Base-by-base conservation (phyloP, 208 protist genomes). In the Leishmania amazonensis region DNA sequence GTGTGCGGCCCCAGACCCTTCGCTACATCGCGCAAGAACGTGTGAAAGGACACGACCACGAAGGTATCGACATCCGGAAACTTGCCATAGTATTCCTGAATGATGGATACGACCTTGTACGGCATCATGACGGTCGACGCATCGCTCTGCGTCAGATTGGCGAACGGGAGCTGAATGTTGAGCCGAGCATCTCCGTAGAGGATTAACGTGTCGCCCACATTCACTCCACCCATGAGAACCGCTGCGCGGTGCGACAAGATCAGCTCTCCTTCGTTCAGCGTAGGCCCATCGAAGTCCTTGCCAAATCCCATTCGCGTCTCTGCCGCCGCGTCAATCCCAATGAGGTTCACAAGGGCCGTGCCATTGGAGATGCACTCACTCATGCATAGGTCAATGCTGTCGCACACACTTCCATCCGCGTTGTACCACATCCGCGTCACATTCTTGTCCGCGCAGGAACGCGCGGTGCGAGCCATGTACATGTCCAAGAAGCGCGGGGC, bases 271-370 rank as follows among this genome's bases (percentile, higher is more conserved):
- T 54, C 31, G 1, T n/a, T 47, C 1, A 67, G 73, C 4, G 74
- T 71, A 1, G 81, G 73, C 54, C 77, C 42, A 40, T 31, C 31
- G 76, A 75, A 83, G n/a, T 85, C 42, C 9, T 53, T 76, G 71
- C 87, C 87, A 54, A 89, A 86, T 40, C 85, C 85, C 84, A 92
- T 92, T 45, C 83, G 79, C 38, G 15, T 9, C 76, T 92, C 89
- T 3, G 77, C 79, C 45, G 35, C 78, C 7, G 84, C 67, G 68
- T 89, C 85, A 49, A 88, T 80, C 3, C 77, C 79, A 1, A 88
- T 24, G 17, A 84, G 54, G 71, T 38, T 38, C 13, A 83, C 74
- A 11, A 35, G 0, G 2, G 70, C 64, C 49, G 40, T 67, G 13
- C 45, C 47, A 51, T 72, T 45, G 3, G 45, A 3, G 60, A 68